Base-by-base conservation (phyloP, 345 rosid species). In the Kandelia obovata region DNA sequence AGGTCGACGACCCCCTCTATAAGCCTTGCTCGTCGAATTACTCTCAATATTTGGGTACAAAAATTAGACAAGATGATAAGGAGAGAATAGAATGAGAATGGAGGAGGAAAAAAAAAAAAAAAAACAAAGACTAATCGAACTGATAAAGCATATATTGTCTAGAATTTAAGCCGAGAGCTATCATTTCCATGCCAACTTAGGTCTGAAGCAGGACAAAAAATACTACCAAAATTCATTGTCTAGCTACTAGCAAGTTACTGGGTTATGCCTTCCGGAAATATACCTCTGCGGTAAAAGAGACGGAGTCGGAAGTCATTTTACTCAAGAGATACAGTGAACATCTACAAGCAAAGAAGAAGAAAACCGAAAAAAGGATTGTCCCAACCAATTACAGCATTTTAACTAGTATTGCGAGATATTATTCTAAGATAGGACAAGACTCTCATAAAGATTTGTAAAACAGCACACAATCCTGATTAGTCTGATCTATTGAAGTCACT, bases 131-230 rank as follows among this genome's bases (percentile, higher is more conserved):
- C 8, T 58, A 21, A 30, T 4, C 19, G 43, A 60, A 56, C 47
- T 47, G 31, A 57, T 71, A 49, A 49, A 62, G 28, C 60, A 56
- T 16, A 23, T 37, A 39, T 31, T 5, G 25, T 31, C 23, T 32
- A 32, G 21, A 58, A 67, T 64, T 52, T 52, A 37, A 52, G 39
- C 64, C 43, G 35, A 68, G 32, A 65, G 68, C 67, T 73, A 59
- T 53, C 62, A 53, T 17, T 26, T 5, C 39, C 71, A 71, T 63
- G 58, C 65, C 76, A 75, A 64, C 76, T 71, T 69, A n/a, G 20
- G 31, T 7, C 67, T 17, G 28, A 28, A 43, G 13, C 51, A 17
- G 37, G 49, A 67, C 70, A 60, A 70, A 30, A 55, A 55, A 25
- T 0, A 11, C 68, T 31, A 63, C 47, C 32, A 47, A 52, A 35